Evolutionary conservation across 1,284 basidiomycete species (phyloP), one percentile per base, ranked within the genome.

Genomic region (Cutaneotrichosporon cavernicola): DNA sequence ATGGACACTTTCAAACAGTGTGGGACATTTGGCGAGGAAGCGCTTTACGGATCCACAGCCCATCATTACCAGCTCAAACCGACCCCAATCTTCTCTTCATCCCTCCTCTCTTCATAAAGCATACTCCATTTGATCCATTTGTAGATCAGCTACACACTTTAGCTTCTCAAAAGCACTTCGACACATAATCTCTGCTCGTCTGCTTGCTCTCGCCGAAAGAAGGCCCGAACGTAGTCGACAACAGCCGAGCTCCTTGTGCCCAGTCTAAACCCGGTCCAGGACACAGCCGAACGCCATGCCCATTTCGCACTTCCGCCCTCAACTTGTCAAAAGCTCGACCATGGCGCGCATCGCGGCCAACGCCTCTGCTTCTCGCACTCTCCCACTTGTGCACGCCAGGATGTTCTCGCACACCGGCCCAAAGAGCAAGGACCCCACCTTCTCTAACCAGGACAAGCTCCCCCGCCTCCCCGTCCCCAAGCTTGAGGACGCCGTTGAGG

Each of bases 401-500:
- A 77, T 77, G 75, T 75, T 76, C 58, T 60, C 58, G 30, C 58
- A 60, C 58, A 43, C 38, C 9, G 58, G 58, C 11, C 62, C 68
- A 13, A 57, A 57, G n/a, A 62, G 74, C 58, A 77, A 78, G 65
- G 76, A 80, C 31, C 81, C 79, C 65, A 84, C 84, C 0, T 83
- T 84, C 67, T 67, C 74, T 13, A 72, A 79, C 60, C 80, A 82
- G 65, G 58, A 62, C 49, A 73, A 73, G 67, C 77, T 80, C 46
- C 86, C 90, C 8, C 87, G 92, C 64, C 83, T 97, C n/a, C 95
- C 95, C 4, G 85, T 97, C 1, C 95, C 94, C 18, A 84, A 87
- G 61, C 84, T 98, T 1, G 85, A 86, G 52, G 84, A 87, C 75
- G 91, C 91, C 0, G 82, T 97, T 38, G 85, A 90, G 68, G 85